phyloP scores from a whole-genome alignment of 495 filamentous ascomycete genomes.

The Penicillium atrosanguineum region DNA sequence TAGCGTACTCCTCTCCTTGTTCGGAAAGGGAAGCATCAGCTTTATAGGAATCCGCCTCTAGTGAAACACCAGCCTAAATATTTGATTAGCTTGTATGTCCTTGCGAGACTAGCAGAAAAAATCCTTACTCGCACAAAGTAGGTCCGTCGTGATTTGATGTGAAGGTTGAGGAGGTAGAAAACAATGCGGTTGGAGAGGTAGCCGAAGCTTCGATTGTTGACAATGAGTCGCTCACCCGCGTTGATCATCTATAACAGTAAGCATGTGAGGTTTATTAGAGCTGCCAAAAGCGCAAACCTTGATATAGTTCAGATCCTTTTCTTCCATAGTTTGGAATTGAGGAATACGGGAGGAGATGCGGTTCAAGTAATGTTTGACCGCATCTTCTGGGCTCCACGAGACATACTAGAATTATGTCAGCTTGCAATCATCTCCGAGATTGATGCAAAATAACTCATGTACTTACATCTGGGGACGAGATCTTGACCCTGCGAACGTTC shows the following conservation, averaged over 20 bases:
- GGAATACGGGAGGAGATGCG: constrained; percentile 91
- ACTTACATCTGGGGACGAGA: constrained; percentile 90
- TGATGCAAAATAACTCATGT: background rate
- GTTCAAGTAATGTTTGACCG: constrained; percentile 83
- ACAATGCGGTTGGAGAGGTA: constrained; percentile 96
- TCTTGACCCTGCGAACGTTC: constrained; percentile 96
- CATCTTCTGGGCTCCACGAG: constrained; percentile 87
- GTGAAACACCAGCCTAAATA: constrained; percentile 56
- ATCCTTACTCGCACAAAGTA: constrained; percentile 81
- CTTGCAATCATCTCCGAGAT: background rate
- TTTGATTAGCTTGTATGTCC: background rate
- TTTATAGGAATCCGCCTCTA: constrained; percentile 85
- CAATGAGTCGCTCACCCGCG: constrained; percentile 84
- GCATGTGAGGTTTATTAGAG: background rate
- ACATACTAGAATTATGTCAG: constrained; percentile 58
- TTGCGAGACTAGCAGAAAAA: background rate
- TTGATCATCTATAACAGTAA: constrained; percentile 77
- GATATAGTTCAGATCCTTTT: constrained; percentile 90
- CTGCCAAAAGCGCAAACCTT: constrained; percentile 51
- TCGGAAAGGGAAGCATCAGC: constrained; percentile 79
- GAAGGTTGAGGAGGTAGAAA: constrained; percentile 95
- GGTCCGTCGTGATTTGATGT: constrained; percentile 89
- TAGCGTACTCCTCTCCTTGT: constrained; percentile 80
- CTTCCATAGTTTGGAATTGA: constrained; percentile 94
- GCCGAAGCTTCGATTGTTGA: constrained; percentile 94